Evolutionary conservation across 106 monocot genomes (phyloP), one percentile per base, ranked within the genome.

Genomic region (Dactylorhiza incarnata): DNA sequence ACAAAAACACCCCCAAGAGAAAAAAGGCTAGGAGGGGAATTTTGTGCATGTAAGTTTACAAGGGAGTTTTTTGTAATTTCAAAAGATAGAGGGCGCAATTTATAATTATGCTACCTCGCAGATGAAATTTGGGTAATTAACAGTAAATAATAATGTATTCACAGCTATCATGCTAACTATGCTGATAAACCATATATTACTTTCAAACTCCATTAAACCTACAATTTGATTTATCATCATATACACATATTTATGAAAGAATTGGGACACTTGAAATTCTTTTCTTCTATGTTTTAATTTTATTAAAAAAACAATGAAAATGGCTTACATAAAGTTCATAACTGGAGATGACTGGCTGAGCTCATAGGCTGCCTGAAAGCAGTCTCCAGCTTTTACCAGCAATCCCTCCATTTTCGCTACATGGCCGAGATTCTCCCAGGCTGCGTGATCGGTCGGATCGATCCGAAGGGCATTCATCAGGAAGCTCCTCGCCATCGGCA

Each of bases 281-380:
- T 24, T 62, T 62, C 22, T 53, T 3, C 13, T 7, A 59, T 20
- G 12, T 26, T 65, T 65, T 15, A 52, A 9, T 52, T 45, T 23
- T 0, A 9, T 7, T 13, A 9, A 13, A 61, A 61, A 24, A 15
- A 19, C 5, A 20, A 56, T 19, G 71, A 25, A 56, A 55, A 46
- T 23, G 3, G 73, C 8, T 84, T 74, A 88, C 61, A 71, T 26
- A 53, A 92, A 77, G 16, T 78, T 80, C 59, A 84, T 78, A 9
- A 88, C 77, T 23, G 92, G 87, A 61, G 89, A 83, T 56, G 89
- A 88, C 58, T 86, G 75, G 45, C 73, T 73, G 25, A 95, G 86
- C 24, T 92, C 92, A 77, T 84, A 88, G 9, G 92, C 95, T 70
- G 87, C 86, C 75, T 95, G 86, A 68, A 95, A 95, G 77, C 92